phyloP scores from a whole-genome alignment of 495 filamentous ascomycete genomes.

The Trichoderma orchidacearum region DNA sequence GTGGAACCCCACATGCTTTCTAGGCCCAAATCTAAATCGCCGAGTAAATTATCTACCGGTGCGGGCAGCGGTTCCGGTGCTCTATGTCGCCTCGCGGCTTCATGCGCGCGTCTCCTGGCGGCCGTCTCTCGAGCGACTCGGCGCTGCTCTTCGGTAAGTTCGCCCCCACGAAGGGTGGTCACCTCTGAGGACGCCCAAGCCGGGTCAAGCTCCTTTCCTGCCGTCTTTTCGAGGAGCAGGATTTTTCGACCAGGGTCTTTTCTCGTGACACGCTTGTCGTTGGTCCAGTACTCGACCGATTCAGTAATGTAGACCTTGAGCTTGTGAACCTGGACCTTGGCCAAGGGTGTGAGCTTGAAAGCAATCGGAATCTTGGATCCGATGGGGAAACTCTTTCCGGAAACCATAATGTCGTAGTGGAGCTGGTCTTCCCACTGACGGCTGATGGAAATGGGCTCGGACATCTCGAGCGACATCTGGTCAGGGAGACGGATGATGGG shows the following conservation, averaged over 20 bases:
- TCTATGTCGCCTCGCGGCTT: constrained; percentile 18
- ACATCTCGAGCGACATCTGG: constrained; percentile 82
- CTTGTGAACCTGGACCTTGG: constrained; percentile 92
- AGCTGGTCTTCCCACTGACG: constrained; percentile 96
- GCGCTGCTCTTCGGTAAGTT: constrained; percentile 34
- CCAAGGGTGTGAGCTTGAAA: constrained; percentile 90
- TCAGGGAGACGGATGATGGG: constrained; percentile 77
- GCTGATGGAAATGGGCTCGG: constrained; percentile 94
- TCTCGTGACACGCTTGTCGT: constrained; percentile 75
- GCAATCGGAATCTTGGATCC: constrained; percentile 90
- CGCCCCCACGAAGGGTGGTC: constrained; percentile 68
- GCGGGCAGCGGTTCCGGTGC: constrained; percentile 28
- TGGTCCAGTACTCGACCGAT: constrained; percentile 85
- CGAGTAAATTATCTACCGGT: constrained; percentile 58
- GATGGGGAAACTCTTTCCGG: constrained; percentile 93
- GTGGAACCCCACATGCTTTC: constrained; percentile 66
- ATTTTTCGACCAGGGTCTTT: constrained; percentile 78
- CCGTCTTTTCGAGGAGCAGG: constrained; percentile 77
- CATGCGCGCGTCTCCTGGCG: constrained; percentile 18
- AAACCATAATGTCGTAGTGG: constrained; percentile 97
- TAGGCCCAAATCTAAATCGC: constrained; percentile 54
- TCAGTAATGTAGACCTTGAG: constrained; percentile 94
- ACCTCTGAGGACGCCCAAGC: constrained; percentile 71
- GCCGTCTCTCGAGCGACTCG: constrained; percentile 26
- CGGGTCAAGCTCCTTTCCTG: constrained; percentile 64